These are phyloP conservation scores for Penicilliopsis zonata DNA, from an alignment of 495 filamentous ascomycete species.

Conservation along the genomic window DNA sequence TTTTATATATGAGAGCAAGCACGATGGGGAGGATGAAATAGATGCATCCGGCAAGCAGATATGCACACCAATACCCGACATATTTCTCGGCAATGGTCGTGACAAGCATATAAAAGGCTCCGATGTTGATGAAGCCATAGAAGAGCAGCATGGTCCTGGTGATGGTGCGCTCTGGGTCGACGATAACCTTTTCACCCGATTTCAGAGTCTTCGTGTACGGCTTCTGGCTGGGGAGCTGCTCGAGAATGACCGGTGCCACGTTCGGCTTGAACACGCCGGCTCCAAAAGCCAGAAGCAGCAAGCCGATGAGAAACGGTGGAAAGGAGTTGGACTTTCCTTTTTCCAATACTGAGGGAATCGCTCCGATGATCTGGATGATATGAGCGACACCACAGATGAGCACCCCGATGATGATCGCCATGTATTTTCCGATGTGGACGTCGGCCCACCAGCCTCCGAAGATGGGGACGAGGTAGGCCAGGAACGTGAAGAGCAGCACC, in stretches of 20 bases:
- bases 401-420: slow-evolving; percentile 47
- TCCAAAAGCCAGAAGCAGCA: slow-evolving; percentile 27
- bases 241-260: slow-evolving; percentile 22
- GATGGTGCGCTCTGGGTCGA: slow-evolving; percentile 53
- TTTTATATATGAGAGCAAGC: slow-evolving; percentile 34
- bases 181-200: slow-evolving; percentile 34
- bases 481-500: slow-evolving; percentile 45
- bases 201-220: slow-evolving; percentile 19
- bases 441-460: slow-evolving; percentile 50
- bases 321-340: slow-evolving; percentile 33
- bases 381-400: slow-evolving; percentile 54
- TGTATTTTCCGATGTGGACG: slow-evolving; percentile 39
- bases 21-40: slow-evolving; percentile 43
- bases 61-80: slow-evolving; percentile 65
- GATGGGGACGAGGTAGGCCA: slow-evolving; percentile 47
- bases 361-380: slow-evolving; percentile 49
- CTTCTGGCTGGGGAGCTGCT: slow-evolving; percentile 19
- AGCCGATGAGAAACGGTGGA: slow-evolving; percentile 44
- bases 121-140: slow-evolving; percentile 42
- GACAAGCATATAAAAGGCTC: slow-evolving; percentile 36
- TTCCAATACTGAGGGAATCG: slow-evolving; percentile 45
- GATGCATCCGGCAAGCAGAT: slow-evolving; percentile 35
- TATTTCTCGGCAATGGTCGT: slow-evolving; percentile 57
- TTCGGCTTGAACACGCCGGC: slow-evolving; percentile 31
- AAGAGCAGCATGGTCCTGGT: slow-evolving; percentile 26